Conservation (phyloP, 1,139 yeast species). For the Candida sp. region DNA sequence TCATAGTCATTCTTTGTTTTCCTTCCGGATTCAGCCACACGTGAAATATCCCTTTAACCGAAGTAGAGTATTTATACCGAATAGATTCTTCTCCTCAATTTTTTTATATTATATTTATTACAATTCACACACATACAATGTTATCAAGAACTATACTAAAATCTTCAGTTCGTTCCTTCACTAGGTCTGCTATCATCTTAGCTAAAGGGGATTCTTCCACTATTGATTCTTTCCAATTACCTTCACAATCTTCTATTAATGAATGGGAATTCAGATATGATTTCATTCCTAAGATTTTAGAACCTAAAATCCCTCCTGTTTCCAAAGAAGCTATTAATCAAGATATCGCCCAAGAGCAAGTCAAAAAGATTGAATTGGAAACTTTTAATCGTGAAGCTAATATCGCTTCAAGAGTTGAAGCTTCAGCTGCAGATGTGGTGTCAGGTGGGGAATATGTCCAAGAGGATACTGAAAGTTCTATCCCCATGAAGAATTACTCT, state of each 20-base stretch:
- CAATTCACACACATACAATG: not conserved
- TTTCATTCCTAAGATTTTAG: conserved; percentile 39
- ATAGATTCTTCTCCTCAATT: no score
- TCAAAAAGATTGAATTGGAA: conserved; percentile 40
- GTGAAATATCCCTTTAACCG: not conserved
- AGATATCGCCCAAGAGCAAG: conserved; percentile 43
- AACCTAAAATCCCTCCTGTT: conserved; percentile 52
- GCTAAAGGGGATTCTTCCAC: conserved; percentile 46
- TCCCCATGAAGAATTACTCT: conserved; percentile 10
- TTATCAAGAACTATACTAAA: not conserved
- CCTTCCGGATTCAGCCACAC: not conserved
- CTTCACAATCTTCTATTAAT: conserved; percentile 46
- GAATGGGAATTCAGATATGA: conserved; percentile 54
- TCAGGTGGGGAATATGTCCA: conserved; percentile 45
- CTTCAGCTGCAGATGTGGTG: conserved; percentile 38
- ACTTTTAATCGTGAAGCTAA: conserved; percentile 33
- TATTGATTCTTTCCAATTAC: conserved; percentile 42
- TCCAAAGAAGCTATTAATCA: conserved; percentile 49
- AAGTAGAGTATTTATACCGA: no score
- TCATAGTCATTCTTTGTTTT: not conserved
- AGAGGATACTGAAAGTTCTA: conserved; percentile 32
- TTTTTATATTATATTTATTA: no score
- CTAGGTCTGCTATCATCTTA: conserved; percentile 4
- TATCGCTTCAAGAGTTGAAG: conserved; percentile 43
- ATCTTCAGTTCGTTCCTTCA: conserved; percentile 7